Conservation (phyloP, 257 asterid genomes). For the Coffea eugenioides region DNA sequence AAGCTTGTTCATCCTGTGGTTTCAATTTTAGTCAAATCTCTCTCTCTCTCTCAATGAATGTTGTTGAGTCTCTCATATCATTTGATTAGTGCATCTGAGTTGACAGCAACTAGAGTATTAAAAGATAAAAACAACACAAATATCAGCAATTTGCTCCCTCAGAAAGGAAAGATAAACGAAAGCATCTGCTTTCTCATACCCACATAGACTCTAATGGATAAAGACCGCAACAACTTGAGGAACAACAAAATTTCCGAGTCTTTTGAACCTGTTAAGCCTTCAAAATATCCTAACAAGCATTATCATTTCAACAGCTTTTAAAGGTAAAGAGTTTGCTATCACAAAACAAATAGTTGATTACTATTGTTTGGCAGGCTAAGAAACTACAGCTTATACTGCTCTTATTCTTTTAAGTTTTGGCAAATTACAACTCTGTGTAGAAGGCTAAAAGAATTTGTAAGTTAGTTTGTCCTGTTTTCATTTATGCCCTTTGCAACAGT, state of each 20-base stretch:
- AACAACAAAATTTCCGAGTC: no score
- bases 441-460: background rate
- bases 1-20: no score
- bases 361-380: background rate
- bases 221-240: background rate
- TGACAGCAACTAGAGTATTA: no score
- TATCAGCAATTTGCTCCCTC: background rate
- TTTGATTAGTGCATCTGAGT: no score
- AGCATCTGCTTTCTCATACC: background rate
- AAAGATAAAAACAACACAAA: no score
- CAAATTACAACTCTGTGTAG: background rate
- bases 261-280: background rate
- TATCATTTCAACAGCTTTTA: background rate
- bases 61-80: no score
- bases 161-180: background rate
- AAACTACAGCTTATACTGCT: background rate
- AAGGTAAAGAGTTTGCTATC: background rate
- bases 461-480: background rate
- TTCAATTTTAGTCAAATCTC: no score
- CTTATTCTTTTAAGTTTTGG: background rate
- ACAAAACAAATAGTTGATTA: background rate
- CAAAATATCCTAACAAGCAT: background rate
- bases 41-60: no score
- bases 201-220: background rate
- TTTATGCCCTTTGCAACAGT: background rate